These are phyloP conservation scores for Lathyrus aphaca DNA, from an alignment of 306 rosid genomes.

Conservation along the genomic window DNA sequence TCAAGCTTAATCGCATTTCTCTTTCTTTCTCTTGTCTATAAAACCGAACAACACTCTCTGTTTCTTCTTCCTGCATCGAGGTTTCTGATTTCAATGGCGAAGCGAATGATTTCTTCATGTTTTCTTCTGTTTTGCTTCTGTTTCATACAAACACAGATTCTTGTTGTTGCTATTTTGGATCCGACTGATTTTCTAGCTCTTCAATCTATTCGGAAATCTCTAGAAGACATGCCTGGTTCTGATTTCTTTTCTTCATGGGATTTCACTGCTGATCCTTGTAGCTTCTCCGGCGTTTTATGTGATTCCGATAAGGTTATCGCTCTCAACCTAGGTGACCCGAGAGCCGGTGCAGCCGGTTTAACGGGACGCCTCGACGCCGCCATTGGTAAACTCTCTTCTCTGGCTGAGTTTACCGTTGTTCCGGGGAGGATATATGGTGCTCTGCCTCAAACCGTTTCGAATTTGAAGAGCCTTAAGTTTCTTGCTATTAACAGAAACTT, in stretches of 20 bases:
- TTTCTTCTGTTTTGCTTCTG: slow-evolving; percentile 41
- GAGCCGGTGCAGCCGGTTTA: slow-evolving; percentile 85
- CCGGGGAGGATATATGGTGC: slow-evolving; percentile 82
- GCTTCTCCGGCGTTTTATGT: slow-evolving; percentile 88
- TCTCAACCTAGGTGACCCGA: slow-evolving; percentile 92
- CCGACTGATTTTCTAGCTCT: slow-evolving; percentile 89
- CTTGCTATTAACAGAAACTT: slow-evolving; percentile 83
- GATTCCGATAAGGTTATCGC: slow-evolving; percentile 75
- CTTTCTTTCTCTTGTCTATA: slow-evolving; percentile 16
- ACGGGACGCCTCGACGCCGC: slow-evolving; percentile 78
- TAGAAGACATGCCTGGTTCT: slow-evolving; percentile 84
- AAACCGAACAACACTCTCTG: slow-evolving; percentile 38
- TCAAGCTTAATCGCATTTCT: slow-evolving; percentile 55
- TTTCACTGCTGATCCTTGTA: slow-evolving; percentile 94
- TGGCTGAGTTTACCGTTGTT: slow-evolving; percentile 83
- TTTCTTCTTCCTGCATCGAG: slow-evolving; percentile 2
- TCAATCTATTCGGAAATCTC: slow-evolving; percentile 75
- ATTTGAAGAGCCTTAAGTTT: slow-evolving; percentile 69
- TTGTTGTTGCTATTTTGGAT: slow-evolving; percentile 66
- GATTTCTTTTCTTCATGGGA: slow-evolving; percentile 88
- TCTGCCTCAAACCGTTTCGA: slow-evolving; percentile 59
- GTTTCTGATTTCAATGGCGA: slow-evolving; percentile 51
- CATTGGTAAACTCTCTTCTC: slow-evolving; percentile 72
- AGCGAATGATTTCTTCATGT: slow-evolving; percentile 9
- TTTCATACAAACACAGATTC: slow-evolving; percentile 41